A percentile compares a stretch with the other conserved stretches of the same genome.
phyloP scores from a whole-genome alignment of 345 rosid species.

The Salix brachista region DNA sequence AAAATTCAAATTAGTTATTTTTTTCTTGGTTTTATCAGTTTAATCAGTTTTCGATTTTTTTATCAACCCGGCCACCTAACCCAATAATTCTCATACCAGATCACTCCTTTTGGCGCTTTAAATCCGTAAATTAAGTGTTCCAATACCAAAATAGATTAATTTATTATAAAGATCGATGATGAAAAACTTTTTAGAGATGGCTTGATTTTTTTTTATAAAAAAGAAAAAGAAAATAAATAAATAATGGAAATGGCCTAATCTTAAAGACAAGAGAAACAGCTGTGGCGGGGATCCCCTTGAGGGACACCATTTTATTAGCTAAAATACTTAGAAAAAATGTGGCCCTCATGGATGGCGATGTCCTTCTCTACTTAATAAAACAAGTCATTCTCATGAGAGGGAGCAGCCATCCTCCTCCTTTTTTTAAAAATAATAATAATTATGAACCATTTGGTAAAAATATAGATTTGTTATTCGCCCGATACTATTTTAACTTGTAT shows the following conservation, averaged over 20 bases:
- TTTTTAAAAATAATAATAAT: not conserved
- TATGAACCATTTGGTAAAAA: too few relatives aligned
- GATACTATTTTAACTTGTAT: not conserved
- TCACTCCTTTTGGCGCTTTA: not conserved
- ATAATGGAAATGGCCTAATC: not conserved
- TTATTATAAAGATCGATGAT: not conserved
- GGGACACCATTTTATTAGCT: not conserved
- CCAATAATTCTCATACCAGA: not conserved
- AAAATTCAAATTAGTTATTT: too few relatives aligned
- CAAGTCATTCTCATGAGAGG: not conserved
- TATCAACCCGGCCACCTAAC: not conserved
- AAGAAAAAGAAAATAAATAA: not conserved
- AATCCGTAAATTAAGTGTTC: not conserved
- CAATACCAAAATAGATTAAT: not conserved
- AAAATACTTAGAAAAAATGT: not conserved
- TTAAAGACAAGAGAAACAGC: constrained; percentile 4
- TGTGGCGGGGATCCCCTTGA: not conserved
- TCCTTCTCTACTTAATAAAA: not conserved
- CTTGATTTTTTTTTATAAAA: not conserved
- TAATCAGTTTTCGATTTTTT: too few relatives aligned
- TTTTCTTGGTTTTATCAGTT: too few relatives aligned
- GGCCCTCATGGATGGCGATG: not conserved
- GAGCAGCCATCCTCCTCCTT: not conserved
- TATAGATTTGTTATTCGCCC: not conserved
- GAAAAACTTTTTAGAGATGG: not conserved